phyloP scores from a whole-genome alignment of 2,329 filamentous ascomycete species.

The Hymenoscyphus albidus region DNA sequence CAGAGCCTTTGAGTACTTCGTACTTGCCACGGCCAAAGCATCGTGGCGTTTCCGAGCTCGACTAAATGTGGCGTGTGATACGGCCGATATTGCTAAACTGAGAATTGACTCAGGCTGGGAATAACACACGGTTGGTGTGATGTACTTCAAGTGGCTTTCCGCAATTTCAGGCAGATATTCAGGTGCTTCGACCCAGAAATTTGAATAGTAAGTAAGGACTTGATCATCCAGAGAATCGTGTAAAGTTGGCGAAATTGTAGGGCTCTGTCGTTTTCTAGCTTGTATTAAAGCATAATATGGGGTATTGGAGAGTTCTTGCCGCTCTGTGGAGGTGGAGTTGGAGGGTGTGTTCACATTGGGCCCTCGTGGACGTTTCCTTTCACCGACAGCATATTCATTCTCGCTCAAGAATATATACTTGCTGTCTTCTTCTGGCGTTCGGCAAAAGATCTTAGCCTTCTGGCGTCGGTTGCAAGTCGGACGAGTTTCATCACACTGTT shows the following conservation, averaged over 20 bases:
- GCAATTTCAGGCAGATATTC: constrained; percentile 11
- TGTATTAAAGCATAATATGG: background rate
- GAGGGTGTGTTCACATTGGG: constrained; percentile 12
- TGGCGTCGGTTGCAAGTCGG: background rate
- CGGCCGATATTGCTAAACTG: constrained; percentile 14
- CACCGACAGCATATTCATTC: constrained; percentile 16
- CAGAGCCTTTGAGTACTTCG: constrained; percentile 12
- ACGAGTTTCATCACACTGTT: background rate
- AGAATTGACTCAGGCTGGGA: constrained; percentile 3
- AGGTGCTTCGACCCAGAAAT: constrained; percentile 6
- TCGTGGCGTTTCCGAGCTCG: constrained; percentile 4
- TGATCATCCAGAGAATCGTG: background rate
- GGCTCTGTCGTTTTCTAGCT: background rate
- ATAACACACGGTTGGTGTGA: background rate
- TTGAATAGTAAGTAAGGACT: constrained; percentile 9
- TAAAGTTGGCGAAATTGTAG: background rate
- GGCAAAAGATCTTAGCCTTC: constrained; percentile 13
- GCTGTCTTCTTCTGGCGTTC: background rate
- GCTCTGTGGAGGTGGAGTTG: background rate
- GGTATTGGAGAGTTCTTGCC: background rate
- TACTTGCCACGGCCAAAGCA: constrained; percentile 1
- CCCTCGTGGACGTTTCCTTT: constrained; percentile 18
- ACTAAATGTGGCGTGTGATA: constrained; percentile 4
- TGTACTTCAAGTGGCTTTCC: constrained; percentile 1
- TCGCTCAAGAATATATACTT: constrained; percentile 16